These are phyloP conservation scores for Nemania serpens DNA, from an alignment of 2,329 filamentous ascomycete genomes.

Conservation along the genomic window DNA sequence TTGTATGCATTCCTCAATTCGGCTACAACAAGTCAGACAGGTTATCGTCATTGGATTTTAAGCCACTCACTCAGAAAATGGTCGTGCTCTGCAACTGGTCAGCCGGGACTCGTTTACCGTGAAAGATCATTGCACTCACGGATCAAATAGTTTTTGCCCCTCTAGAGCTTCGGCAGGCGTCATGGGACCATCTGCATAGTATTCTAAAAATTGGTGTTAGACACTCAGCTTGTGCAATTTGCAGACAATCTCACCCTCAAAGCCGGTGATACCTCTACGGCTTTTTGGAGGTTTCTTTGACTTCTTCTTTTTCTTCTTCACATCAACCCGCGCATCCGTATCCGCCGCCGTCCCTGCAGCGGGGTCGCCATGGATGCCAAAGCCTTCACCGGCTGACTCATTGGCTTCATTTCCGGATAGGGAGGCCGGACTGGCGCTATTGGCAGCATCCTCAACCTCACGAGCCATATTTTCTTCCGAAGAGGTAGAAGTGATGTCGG, in stretches of 20 bases:
- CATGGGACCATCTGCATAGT: conserved; percentile 78
- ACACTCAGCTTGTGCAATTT: not conserved
- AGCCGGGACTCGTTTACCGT: conserved; percentile 5
- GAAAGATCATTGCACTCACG: conserved; percentile 49
- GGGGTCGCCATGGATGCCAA: not conserved
- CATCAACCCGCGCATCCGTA: not conserved
- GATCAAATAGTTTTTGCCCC: conserved; percentile 66
- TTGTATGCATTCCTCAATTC: conserved; percentile 84
- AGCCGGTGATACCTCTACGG: conserved; percentile 63
- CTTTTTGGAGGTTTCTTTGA: conserved; percentile 31
- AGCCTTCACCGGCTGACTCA: not conserved
- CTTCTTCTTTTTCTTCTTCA: conserved; percentile 16
- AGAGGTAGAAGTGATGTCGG: not conserved
- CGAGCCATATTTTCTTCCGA: not conserved
- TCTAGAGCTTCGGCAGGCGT: conserved; percentile 73
- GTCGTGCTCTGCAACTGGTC: conserved; percentile 47
- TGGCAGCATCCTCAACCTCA: not conserved
- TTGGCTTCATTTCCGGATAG: not conserved
- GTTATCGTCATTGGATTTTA: not conserved
- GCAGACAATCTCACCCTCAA: conserved; percentile 60
- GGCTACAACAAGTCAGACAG: conserved; percentile 50
- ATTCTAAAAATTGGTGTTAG: conserved; percentile 53
- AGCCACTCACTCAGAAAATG: conserved; percentile 61
- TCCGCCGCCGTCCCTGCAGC: not conserved
- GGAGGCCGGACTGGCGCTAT: not conserved